phyloP scores from a whole-genome alignment of 805 yeast genomes.

The Hanseniaspora pseudoguilliermondii region DNA sequence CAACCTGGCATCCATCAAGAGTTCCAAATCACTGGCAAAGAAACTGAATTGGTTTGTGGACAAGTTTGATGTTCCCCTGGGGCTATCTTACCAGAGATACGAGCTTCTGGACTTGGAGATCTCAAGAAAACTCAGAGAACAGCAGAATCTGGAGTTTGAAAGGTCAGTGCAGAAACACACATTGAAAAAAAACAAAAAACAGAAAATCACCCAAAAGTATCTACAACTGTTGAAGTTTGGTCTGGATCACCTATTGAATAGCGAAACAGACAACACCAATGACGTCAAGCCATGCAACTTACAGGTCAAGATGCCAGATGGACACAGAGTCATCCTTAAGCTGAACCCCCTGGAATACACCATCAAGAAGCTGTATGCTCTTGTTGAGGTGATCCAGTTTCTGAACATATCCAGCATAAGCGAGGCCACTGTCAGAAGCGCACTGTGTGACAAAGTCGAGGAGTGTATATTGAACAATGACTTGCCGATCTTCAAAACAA shows the following conservation, averaged over 20 bases:
- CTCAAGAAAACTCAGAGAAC: conserved; percentile 45
- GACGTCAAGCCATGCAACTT: conserved; percentile 18
- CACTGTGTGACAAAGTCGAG: conserved; percentile 6
- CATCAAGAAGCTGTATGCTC: background rate
- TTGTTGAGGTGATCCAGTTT: background rate
- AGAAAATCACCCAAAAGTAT: conserved; percentile 16
- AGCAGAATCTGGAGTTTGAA: conserved; percentile 58
- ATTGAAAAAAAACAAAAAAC: conserved; percentile 37
- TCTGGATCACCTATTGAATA: conserved; percentile 9
- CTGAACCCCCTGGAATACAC: conserved; percentile 13
- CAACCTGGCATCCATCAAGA: background rate
- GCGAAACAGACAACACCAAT: background rate
- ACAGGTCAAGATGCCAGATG: conserved; percentile 25
- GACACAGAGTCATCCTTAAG: conserved; percentile 22
- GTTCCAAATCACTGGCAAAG: conserved; percentile 1
- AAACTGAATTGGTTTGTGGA: background rate
- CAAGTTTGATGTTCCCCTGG: conserved; percentile 10
- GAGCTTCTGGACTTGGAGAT: conserved; percentile 39
- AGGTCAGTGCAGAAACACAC: conserved; percentile 47
- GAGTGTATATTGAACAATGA: background rate
- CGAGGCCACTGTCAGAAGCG: background rate
- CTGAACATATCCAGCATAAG: background rate
- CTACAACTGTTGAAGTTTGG: conserved; percentile 21
- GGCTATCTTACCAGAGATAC: conserved; percentile 9
- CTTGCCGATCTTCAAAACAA: background rate